Conservation (phyloP, 2,329 filamentous ascomycete species). For the Penicillium sp. region DNA sequence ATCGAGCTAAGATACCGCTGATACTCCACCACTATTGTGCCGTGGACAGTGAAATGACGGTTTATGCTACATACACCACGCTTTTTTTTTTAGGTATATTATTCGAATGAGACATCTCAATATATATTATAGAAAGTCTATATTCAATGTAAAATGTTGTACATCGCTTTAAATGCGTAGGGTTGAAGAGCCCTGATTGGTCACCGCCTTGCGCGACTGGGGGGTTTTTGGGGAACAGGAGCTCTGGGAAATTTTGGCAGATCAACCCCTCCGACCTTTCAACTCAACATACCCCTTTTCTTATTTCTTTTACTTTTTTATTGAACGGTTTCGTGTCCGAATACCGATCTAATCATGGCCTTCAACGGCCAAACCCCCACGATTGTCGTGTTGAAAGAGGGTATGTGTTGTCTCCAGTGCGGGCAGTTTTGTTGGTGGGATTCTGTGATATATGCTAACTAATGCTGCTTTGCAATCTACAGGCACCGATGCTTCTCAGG, state of each 20-base stretch:
- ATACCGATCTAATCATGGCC: constrained; percentile 64
- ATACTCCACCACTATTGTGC: constrained; percentile 4
- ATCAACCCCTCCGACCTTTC: constrained; percentile 35
- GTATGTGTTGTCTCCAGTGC: constrained; percentile 55
- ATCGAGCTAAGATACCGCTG: constrained; percentile 1
- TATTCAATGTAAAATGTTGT: neutral
- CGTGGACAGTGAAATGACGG: neutral
- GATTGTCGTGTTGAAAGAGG: constrained; percentile 97
- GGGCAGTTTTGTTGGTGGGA: constrained; percentile 23
- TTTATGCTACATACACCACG: neutral
- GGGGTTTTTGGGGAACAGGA: constrained; percentile 34
- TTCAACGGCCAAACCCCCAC: constrained; percentile 97
- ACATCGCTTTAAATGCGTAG: neutral
- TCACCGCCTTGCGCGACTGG: constrained; percentile 36
- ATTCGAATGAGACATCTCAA: neutral
- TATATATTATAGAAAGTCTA: neutral
- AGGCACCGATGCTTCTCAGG: constrained; percentile 98
- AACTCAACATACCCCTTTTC: constrained; percentile 28
- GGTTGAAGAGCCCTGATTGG: constrained; percentile 30
- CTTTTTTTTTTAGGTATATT: neutral
- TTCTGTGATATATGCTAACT: constrained; percentile 27
- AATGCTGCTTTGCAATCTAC: constrained; percentile 23
- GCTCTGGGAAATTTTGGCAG: constrained; percentile 47
- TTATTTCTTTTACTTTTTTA: constrained; percentile 21
- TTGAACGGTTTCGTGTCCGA: constrained; percentile 20